Evolutionary conservation across 2,329 filamentous ascomycete species (phyloP).

Genomic region (Periconia macrospinosa): DNA sequence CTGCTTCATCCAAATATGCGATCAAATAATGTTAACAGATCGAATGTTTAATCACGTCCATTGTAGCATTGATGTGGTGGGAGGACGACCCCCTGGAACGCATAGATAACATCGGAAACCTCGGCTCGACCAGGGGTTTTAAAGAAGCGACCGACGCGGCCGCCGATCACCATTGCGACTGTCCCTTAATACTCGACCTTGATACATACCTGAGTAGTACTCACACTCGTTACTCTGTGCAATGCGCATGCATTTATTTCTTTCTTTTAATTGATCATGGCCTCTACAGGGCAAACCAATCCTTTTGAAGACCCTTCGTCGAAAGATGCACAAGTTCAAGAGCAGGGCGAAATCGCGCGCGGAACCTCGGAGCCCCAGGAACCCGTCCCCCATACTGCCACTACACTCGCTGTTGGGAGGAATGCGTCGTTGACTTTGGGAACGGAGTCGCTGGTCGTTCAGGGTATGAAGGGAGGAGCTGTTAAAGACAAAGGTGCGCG

Average conservation of each 20-base stretch:
- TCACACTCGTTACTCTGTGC: not conserved
- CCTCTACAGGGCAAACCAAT: constrained; percentile 21
- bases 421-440: constrained; percentile 63
- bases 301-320: constrained; percentile 36
- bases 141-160: not conserved
- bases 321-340: constrained; percentile 2
- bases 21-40: no score
- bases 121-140: not conserved
- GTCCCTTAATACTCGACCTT: not conserved
- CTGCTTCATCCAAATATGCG: no score
- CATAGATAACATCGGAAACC: not conserved
- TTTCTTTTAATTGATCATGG: constrained; percentile 27
- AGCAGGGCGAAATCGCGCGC: not conserved
- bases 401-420: constrained; percentile 57
- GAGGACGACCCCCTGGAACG: no score
- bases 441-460: constrained; percentile 61
- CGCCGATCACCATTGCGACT: not conserved
- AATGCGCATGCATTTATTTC: not conserved
- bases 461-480: constrained; percentile 48
- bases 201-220: not conserved
- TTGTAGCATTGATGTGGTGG: no score
- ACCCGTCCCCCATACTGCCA: constrained; percentile 21
- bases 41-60: no score
- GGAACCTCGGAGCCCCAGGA: constrained; percentile 6
- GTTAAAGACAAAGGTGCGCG: not conserved